A percentile compares a stretch with the other conserved stretches of the same genome.
Conservation (phyloP, 352 stramenopile species). For the Phytophthora pistaciae region DNA sequence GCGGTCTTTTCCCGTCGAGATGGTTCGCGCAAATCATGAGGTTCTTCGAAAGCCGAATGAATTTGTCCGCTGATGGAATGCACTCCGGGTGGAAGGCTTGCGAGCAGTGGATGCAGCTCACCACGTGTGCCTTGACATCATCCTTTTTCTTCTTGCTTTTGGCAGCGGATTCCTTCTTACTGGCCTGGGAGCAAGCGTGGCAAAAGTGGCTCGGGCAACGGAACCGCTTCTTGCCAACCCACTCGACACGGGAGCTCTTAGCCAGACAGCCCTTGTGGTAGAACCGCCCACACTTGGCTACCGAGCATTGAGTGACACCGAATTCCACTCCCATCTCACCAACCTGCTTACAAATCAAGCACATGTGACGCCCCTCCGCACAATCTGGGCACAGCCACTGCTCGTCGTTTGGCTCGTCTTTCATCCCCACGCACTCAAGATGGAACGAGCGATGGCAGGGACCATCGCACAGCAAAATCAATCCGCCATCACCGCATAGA, state of each 20-base stretch:
- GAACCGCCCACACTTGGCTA: conserved; percentile 93
- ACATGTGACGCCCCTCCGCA: conserved; percentile 90
- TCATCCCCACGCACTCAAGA: conserved; percentile 91
- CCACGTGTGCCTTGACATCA: conserved; percentile 38
- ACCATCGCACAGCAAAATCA: conserved; percentile 93
- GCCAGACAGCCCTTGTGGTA: conserved; percentile 93
- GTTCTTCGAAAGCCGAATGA: conserved; percentile 84
- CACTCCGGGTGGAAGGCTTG: conserved; percentile 86
- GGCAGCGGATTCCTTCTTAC: conserved; percentile 8
- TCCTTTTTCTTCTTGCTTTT: conserved; percentile 57
- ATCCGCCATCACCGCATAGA: conserved; percentile 90
- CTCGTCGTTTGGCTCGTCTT: conserved; percentile 81
- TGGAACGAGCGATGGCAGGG: conserved; percentile 95
- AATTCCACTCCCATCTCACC: conserved; percentile 91
- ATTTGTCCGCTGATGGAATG: conserved; percentile 77
- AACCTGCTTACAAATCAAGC: conserved; percentile 92
- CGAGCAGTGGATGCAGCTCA: conserved; percentile 91
- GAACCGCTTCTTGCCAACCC: conserved; percentile 91
- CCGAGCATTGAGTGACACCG: conserved; percentile 91
- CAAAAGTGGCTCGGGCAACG: conserved; percentile 93
- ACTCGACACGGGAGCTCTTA: conserved; percentile 80
- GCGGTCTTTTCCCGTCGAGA: conserved; percentile 56
- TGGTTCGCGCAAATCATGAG: conserved; percentile 92
- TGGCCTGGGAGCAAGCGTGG: conserved; percentile 63
- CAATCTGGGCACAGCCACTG: conserved; percentile 94